Evolutionary conservation across 208 protist species (phyloP), one percentile per base, ranked within the genome.

Genomic region (Wallacemonas collosoma): DNA sequence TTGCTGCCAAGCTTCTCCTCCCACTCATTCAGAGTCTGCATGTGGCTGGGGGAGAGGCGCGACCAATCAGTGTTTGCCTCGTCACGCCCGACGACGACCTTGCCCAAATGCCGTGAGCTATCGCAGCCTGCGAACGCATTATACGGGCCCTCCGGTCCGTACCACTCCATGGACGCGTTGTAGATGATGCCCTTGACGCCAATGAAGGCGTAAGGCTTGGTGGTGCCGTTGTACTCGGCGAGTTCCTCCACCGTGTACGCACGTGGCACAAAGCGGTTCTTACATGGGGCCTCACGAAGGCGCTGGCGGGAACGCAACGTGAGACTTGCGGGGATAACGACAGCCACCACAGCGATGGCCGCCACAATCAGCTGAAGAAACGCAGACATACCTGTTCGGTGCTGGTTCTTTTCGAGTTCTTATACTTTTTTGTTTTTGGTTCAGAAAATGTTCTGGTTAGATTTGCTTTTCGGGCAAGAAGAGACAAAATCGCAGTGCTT

Each of bases 51-150:
- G 3, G 79, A 79, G 7, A 97, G 89, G n/a, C 71, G 83, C 9
- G 88, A 91, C 91, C 93, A 97, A 70, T 95, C 87, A 9, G 85
- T 84, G 73, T 95, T 95, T 58, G 82, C 79, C 71, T 97, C 93
- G 39, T 91, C 80, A 14, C 81, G 81, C 41, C 88, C 80, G 2
- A 97, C 93, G 12, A 83, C 77, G 63, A 94, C 81, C 72, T 97
- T 97, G 43, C 87, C 93, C 17, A 97, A 77, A 35, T 95, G 86
- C 9, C 93, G 90, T 2, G 89, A 94, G 79, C 86, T 87, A 75
- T 97, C 93, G 58, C 87, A 80, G 41, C 90, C 93, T 9, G 93
- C 84, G 78, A 97, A 97, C 53, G 87, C 88, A 68, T 88, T 92
- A 86, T 97, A 97, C 2, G 88, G 87, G 15, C 81, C 76, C 12